Conservation (phyloP, 495 filamentous ascomycete species). For the Sordaria brevicollis region DNA sequence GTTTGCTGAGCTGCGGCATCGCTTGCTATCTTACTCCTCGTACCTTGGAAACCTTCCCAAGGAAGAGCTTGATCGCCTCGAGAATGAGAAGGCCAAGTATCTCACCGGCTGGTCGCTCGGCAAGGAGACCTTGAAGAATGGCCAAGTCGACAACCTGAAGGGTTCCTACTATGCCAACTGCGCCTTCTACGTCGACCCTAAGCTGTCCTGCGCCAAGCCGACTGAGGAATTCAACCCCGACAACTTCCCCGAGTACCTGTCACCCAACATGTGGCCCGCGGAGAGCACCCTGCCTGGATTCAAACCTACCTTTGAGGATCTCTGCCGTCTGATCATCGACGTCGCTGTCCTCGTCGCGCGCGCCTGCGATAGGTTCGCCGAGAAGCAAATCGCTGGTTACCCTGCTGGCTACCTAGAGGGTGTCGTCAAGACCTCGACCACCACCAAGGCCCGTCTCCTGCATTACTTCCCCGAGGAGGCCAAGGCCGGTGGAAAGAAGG, state of each 20-base stretch:
- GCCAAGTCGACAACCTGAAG: conserved; percentile 84
- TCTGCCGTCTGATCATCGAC: conserved; percentile 81
- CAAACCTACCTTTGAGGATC: conserved; percentile 54
- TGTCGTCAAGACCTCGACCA: conserved; percentile 74
- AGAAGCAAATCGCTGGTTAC: conserved; percentile 66
- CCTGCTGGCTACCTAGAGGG: conserved; percentile 67
- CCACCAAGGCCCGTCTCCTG: conserved; percentile 83
- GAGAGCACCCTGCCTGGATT: conserved; percentile 61
- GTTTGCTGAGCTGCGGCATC: conserved; percentile 57
- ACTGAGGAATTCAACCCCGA: conserved; percentile 48
- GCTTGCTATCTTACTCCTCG: conserved; percentile 75
- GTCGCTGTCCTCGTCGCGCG: conserved; percentile 75
- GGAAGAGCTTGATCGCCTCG: conserved; percentile 62
- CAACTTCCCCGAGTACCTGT: conserved; percentile 48
- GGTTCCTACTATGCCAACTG: conserved; percentile 97
- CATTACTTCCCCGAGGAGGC: conserved; percentile 76
- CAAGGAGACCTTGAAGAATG: conserved; percentile 86
- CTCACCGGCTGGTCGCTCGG: conserved; percentile 71
- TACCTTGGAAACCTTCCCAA: conserved; percentile 76
- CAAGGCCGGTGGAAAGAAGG: conserved; percentile 23
- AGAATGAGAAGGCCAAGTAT: conserved; percentile 53
- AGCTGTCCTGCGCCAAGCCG: conserved; percentile 47
- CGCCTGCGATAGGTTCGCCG: conserved; percentile 81
- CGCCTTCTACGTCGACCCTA: conserved; percentile 71
- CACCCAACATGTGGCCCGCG: conserved; percentile 75